Conservation (phyloP, 176 grass and related monocot genomes). For the Leersia perrieri region DNA sequence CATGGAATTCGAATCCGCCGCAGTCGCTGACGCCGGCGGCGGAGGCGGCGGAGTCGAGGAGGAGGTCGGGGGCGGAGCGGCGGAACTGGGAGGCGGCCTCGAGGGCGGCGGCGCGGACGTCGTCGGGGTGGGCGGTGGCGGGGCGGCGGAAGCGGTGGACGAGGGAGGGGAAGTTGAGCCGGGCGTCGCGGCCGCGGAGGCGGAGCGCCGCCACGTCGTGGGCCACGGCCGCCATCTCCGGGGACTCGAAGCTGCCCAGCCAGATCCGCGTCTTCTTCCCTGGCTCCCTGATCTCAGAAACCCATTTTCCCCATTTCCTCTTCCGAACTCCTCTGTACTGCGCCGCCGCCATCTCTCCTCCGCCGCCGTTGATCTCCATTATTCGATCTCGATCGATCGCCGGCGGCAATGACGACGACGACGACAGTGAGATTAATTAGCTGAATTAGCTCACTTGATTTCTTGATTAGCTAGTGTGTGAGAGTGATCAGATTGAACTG, state of each 20-base stretch:
- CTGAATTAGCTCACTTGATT: not conserved
- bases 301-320: constrained; percentile 97
- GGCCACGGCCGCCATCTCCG: constrained; percentile 90
- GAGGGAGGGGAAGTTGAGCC: constrained; percentile 74
- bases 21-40: too few relatives aligned
- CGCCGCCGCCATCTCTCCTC: not conserved
- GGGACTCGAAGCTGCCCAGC: constrained; percentile 92
- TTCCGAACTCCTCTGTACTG: constrained; percentile 85
- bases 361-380: not conserved
- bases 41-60: too few relatives aligned
- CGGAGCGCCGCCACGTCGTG: constrained; percentile 81
- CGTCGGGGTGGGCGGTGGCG: constrained; percentile 57
- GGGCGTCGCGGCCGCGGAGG: constrained; percentile 59
- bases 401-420: not conserved
- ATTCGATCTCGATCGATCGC: constrained; percentile 28
- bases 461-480: not conserved
- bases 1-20: too few relatives aligned
- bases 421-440: too few relatives aligned
- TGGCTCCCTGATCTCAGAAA: constrained; percentile 95
- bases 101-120: constrained; percentile 77
- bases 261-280: constrained; percentile 97
- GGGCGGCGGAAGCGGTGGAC: constrained; percentile 61
- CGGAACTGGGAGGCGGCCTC: constrained; percentile 63
- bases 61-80: constrained; percentile 45
- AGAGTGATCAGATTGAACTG: too few relatives aligned